phyloP scores from a whole-genome alignment of 768 basidiomycete species.

The Lanmaoa pseudosensibilis region DNA sequence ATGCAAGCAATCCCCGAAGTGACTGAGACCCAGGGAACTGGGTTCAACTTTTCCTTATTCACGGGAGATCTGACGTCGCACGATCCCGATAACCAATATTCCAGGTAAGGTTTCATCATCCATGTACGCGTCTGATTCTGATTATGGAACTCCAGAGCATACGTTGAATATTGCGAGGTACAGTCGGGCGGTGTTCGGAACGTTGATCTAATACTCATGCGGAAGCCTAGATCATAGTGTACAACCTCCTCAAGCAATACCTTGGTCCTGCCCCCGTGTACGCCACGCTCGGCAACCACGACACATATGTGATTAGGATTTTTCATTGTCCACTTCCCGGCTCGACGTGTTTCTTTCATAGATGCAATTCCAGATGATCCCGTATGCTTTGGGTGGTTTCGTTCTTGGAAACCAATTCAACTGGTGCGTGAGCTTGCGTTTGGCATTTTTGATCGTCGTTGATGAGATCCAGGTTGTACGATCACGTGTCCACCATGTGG shows the following conservation, averaged over 20 bases:
- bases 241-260: constrained; percentile 57
- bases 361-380: constrained; percentile 37
- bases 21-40: constrained; percentile 55
- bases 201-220: not conserved
- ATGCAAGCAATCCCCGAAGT: constrained; percentile 66
- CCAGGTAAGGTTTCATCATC: constrained; percentile 40
- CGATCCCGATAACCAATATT: constrained; percentile 65
- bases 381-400: constrained; percentile 36
- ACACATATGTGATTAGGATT: constrained; percentile 51
- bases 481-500: constrained; percentile 48
- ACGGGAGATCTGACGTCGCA: constrained; percentile 77
- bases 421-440: constrained; percentile 30
- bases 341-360: not conserved
- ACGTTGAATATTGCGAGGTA: constrained; percentile 62
- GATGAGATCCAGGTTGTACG: constrained; percentile 42
- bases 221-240: constrained; percentile 48
- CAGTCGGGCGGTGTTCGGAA: not conserved
- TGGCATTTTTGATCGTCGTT: not conserved
- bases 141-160: constrained; percentile 41
- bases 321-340: not conserved
- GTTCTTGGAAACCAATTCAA: constrained; percentile 40
- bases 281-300: constrained; percentile 72
- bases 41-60: constrained; percentile 65
- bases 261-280: constrained; percentile 67
- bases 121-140: not conserved